Base-by-base conservation (phyloP, 257 asterid species). In the Scutellaria barbata region DNA sequence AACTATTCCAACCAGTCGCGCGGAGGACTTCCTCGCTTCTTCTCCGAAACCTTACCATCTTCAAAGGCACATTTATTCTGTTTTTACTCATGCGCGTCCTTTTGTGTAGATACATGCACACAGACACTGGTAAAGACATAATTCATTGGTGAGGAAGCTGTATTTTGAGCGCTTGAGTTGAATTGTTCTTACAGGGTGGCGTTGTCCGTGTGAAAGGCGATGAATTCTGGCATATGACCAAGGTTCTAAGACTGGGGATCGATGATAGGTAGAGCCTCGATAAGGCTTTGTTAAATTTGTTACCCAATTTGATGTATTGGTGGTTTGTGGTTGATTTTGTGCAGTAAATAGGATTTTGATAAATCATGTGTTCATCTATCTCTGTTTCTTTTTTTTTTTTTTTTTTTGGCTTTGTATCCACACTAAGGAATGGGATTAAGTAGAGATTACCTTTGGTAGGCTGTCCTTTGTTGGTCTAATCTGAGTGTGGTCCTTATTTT, bases 151-250 rank as follows among this genome's bases (percentile, higher is more conserved):
- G 65, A 43, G 42, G 74, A 72, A 66, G 14, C 37, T 48, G 79
- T 56, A 20, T 42, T 78, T 77, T 47, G 48, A 80, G 57, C 70
- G 62, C 52, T 77, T 74, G 65, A 50, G 42, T 47, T 74, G 5
- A 17, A 63, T 69, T 13, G 72, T 30, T 63, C 76, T 63, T 83
- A 77, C 84, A 94, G 99, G 98, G 96, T 71, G 89, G 85, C 58
- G 55, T 82, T 75, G 95, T 95, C 47, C 95, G 89, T 25, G 86
- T 95, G 65, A 76, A 85, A 77, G 99, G 99, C 43, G 98, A 95
- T 58, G 98, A 95, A 64, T 89, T 86, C 86, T 92, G 96, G 96
- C 99, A 95, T 83, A 92, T 91, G 95, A 88, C 92, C 5, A 95
- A 82, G 81, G 98, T 95, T 74, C 79, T 95, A 48, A 77, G 99